A percentile compares a stretch with the other conserved stretches of the same genome.
Evolutionary conservation across 2,329 filamentous ascomycete genomes (phyloP).

Genomic region (Dactylellina haptotyla): DNA sequence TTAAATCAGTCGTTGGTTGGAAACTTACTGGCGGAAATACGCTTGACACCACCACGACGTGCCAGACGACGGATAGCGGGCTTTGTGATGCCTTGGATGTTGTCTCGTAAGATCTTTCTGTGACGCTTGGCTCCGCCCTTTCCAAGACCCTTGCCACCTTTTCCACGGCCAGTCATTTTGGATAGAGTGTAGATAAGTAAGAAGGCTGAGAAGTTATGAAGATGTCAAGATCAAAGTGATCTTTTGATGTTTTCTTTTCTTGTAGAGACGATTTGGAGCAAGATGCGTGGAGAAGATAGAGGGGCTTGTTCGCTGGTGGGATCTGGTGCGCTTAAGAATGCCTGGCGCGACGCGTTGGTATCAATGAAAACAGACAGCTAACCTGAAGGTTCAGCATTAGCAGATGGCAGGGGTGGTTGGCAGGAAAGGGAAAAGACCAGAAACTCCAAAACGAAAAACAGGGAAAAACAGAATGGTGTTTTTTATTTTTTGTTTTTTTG

Average conservation of each 20-base stretch:
- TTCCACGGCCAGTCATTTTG: conserved; percentile 67
- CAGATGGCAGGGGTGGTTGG: neutral
- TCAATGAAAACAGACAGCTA: conserved; percentile 42
- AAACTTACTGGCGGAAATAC: conserved; percentile 81
- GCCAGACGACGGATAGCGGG: conserved; percentile 97
- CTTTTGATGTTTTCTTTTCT: neutral
- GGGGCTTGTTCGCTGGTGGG: neutral
- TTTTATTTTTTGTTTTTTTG: too few relatives aligned
- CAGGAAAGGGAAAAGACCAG: too few relatives aligned
- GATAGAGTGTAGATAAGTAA: neutral
- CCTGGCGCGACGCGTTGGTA: conserved; percentile 46
- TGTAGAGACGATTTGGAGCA: neutral
- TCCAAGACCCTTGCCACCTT: conserved; percentile 96
- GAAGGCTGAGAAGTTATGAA: neutral
- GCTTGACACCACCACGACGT: conserved; percentile 99
- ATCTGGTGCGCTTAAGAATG: conserved; percentile 42
- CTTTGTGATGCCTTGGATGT: conserved; percentile 99
- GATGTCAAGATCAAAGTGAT: neutral
- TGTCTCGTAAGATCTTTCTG: conserved; percentile 98
- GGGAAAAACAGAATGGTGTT: neutral
- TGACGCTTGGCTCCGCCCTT: conserved; percentile 99
- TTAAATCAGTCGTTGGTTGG: conserved; percentile 63
- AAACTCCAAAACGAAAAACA: too few relatives aligned
- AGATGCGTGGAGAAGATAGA: neutral
- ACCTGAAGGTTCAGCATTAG: too few relatives aligned